A percentile compares a stretch with the other conserved stretches of the same genome.
Evolutionary conservation across 768 basidiomycete species (phyloP).

Genomic region (Cystoderma amianthinum): DNA sequence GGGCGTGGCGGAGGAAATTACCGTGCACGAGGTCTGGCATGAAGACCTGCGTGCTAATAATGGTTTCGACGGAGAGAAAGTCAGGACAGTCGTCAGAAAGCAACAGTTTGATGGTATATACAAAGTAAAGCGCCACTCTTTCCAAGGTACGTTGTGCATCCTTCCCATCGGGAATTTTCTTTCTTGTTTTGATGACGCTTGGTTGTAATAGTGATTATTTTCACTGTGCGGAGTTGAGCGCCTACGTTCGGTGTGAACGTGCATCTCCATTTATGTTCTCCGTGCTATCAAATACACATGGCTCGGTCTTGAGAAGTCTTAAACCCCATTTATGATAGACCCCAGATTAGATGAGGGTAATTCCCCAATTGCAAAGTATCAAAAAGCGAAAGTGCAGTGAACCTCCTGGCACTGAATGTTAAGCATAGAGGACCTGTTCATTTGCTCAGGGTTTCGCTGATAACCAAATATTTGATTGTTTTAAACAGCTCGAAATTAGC

Average conservation of each 20-base stretch:
- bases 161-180: background rate
- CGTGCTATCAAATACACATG: background rate
- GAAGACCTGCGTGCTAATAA: constrained; percentile 34
- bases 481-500: too few relatives aligned
- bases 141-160: constrained; percentile 26
- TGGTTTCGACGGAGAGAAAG: constrained; percentile 33
- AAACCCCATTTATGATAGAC: too few relatives aligned
- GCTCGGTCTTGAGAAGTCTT: background rate
- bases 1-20: constrained; percentile 19
- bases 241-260: background rate
- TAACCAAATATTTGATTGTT: too few relatives aligned
- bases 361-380: too few relatives aligned
- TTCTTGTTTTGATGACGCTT: background rate
- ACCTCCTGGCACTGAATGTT: too few relatives aligned
- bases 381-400: too few relatives aligned
- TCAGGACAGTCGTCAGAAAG: constrained; percentile 21
- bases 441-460: too few relatives aligned
- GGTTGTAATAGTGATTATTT: background rate
- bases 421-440: too few relatives aligned
- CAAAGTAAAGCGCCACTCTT: constrained; percentile 38
- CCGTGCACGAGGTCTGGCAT: constrained; percentile 47
- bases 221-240: background rate
- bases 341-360: too few relatives aligned
- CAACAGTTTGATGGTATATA: constrained; percentile 27
- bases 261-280: background rate